Evolutionary conservation across 140 eudicot genomes (phyloP).

Genomic region (Oenanthe javanica): DNA sequence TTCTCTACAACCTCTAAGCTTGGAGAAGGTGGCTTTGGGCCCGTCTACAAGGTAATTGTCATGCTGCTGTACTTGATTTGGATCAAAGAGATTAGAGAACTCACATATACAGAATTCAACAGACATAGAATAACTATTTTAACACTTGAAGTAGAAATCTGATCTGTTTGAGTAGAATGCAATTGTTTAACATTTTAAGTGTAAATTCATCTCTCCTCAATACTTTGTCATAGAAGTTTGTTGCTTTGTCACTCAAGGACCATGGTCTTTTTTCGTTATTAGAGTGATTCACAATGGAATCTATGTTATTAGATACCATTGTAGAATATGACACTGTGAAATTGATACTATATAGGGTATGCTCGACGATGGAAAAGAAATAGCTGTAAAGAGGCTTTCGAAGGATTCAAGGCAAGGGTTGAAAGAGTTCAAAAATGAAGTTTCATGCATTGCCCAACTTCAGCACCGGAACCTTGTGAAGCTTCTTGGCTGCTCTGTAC

Average conservation of each 20-base stretch:
- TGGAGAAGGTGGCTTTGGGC: slow-evolving; percentile 59
- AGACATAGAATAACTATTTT: background rate
- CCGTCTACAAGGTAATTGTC: slow-evolving; percentile 44
- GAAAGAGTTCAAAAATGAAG: slow-evolving; percentile 17
- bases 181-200: too few species aligned
- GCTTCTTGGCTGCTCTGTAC: slow-evolving; percentile 27
- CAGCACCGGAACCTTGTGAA: slow-evolving; percentile 20
- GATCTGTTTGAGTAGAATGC: background rate
- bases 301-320: background rate
- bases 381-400: slow-evolving; percentile 29
- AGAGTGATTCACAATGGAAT: background rate
- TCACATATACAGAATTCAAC: background rate
- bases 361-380: slow-evolving; percentile 32
- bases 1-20: slow-evolving; percentile 37
- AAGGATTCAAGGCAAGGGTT: slow-evolving; percentile 13
- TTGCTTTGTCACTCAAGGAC: background rate
- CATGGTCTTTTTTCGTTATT: background rate
- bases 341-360: slow-evolving; percentile 24
- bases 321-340: background rate
- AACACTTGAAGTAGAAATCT: background rate
- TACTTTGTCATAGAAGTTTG: background rate
- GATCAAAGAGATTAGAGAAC: background rate
- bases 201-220: background rate
- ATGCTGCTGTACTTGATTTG: background rate
- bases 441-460: slow-evolving; percentile 14